Evolutionary conservation across 2,329 filamentous ascomycete species (phyloP), one percentile per base, ranked within the genome.

Genomic region (Fusarium piperis): DNA sequence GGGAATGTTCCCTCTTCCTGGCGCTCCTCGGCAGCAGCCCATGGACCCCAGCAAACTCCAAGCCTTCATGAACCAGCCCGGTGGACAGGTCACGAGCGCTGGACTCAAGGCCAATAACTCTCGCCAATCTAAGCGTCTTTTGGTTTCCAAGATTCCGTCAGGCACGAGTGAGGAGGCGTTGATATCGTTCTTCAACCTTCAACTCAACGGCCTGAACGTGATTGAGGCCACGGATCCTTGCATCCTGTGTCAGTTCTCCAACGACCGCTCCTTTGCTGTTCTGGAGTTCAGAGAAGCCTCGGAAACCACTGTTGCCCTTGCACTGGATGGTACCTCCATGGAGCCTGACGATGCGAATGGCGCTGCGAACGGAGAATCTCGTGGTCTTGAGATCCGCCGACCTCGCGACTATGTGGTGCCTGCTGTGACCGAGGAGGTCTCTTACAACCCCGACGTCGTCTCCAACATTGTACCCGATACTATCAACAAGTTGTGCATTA

Each of bases 341-440:
- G 92, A 94, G 69, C 90, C 93, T 5, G 89, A 91, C 59, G 90
- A 92, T 72, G 83, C 83, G 30, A 82, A 86, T 36, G 89, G 90
- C 60, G 83, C 84, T 2, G 83, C 84, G 23, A 81, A 86, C 32
- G 88, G 90, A 59, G 84, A 84, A 4, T 85, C 84, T 23, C 79
- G 83, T 52, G 92, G 92, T 8, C 86, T 98, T 39, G 87, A 90
- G 36, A 94, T 98, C 74, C 91, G 91, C 71, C 90, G 96, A 51
- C 97, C 97, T 44, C 98, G 97, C 83, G 96, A 99, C 81, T 99
- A 98, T 81, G 97, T 98, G 75, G 94, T 97, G 59, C 95, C 95
- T 11, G 91, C 93, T 15, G 86, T 93, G 35, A 89, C 89, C 2
- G 93, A 95, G 53, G 92, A 94, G 28, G 87, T 89, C 48, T 88